These are phyloP conservation scores for Marasmius tenuissimus DNA, from an alignment of 1,284 basidiomycete species.

Conservation along the genomic window DNA sequence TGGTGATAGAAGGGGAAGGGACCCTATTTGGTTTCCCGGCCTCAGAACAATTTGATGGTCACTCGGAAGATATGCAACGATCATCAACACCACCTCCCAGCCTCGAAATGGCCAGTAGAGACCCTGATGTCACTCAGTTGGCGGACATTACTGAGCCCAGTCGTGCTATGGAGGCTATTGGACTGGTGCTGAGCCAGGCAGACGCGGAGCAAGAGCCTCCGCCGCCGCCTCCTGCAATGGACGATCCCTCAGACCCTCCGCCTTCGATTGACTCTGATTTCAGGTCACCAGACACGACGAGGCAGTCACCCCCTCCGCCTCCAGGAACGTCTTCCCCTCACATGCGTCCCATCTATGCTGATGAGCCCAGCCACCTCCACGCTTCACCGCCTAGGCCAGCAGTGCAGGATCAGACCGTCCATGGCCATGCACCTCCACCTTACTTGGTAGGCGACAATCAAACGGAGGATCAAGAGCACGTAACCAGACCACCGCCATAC, in stretches of 20 bases:
- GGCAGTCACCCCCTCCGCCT: slow-evolving; percentile 38
- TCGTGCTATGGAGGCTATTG: slow-evolving; percentile 55
- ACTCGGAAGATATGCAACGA: slow-evolving; percentile 61
- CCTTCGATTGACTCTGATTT: slow-evolving; percentile 81
- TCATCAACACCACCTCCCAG: slow-evolving; percentile 66
- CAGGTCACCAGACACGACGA: slow-evolving; percentile 51
- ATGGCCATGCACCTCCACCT: slow-evolving; percentile 57
- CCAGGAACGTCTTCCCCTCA: slow-evolving; percentile 27
- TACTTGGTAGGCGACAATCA: slow-evolving; percentile 56
- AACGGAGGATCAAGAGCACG: slow-evolving; percentile 42
- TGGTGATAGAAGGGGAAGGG: slow-evolving; percentile 65
- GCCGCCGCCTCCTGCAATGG: slow-evolving; percentile 78
- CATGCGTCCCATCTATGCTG: slow-evolving; percentile 32
- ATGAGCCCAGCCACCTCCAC: slow-evolving; percentile 24
- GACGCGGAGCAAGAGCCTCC: slow-evolving; percentile 46
- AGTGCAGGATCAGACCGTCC: slow-evolving; percentile 31
- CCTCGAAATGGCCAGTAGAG: slow-evolving; percentile 66
- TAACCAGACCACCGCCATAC: slow-evolving; percentile 56
- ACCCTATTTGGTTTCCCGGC: slow-evolving; percentile 66
- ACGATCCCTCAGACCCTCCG: slow-evolving; percentile 82
- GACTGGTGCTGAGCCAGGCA: slow-evolving; percentile 55
- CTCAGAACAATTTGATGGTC: slow-evolving; percentile 75
- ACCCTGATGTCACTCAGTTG: slow-evolving; percentile 66
- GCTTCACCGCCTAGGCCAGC: slow-evolving; percentile 29
- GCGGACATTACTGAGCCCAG: slow-evolving; percentile 56